These are phyloP conservation scores for Apiosordaria backusii DNA, from an alignment of 495 filamentous ascomycete genomes.

Conservation along the genomic window DNA sequence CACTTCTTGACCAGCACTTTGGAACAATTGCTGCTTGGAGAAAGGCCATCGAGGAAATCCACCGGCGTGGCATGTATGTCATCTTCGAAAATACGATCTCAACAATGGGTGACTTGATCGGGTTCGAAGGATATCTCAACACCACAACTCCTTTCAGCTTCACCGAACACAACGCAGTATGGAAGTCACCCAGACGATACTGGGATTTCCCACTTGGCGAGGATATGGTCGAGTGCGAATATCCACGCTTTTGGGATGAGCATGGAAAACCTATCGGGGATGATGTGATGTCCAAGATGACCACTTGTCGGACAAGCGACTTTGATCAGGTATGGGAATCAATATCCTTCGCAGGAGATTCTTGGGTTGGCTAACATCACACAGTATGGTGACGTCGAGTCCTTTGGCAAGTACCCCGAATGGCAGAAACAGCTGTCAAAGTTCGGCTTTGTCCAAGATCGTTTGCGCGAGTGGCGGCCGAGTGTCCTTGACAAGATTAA, in stretches of 20 bases:
- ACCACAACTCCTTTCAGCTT: conserved; percentile 54
- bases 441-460: conserved; percentile 70
- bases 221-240: conserved; percentile 54
- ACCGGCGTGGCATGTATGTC: conserved; percentile 68
- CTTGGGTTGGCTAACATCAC: not conserved
- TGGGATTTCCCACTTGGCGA: conserved; percentile 60
- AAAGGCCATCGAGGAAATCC: conserved; percentile 60
- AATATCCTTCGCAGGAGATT: not conserved
- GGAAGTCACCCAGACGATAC: conserved; percentile 57
- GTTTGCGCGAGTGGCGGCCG: conserved; percentile 67
- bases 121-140: conserved; percentile 63
- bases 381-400: conserved; percentile 60
- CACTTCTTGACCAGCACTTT: conserved; percentile 25
- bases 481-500: conserved; percentile 57
- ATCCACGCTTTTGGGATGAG: conserved; percentile 65
- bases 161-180: conserved; percentile 54
- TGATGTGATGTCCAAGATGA: conserved; percentile 39
- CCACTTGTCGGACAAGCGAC: conserved; percentile 62
- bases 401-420: conserved; percentile 65
- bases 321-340: conserved; percentile 50
- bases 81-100: conserved; percentile 68
- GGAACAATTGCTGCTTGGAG: conserved; percentile 61
- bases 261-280: conserved; percentile 38
- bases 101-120: conserved; percentile 67
- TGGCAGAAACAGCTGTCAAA: conserved; percentile 63